Base-by-base conservation (phyloP, 208 protist species). In the Crithidia expoeki region DNA sequence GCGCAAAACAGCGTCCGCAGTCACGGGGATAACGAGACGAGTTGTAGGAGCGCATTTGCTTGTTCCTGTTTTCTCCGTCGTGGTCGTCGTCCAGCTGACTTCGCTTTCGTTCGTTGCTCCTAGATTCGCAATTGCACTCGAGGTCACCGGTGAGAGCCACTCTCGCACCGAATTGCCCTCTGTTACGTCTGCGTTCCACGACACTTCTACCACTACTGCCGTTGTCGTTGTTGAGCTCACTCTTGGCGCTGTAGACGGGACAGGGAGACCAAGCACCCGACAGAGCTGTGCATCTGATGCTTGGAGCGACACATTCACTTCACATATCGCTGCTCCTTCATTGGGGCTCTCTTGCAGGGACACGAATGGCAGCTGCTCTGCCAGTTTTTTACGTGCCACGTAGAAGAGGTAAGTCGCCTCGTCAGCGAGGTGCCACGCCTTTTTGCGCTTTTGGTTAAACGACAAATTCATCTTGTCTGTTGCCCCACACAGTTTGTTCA, bases 401-500 rank as follows among this genome's bases (percentile, higher is more conserved):
- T 70, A 76, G 36, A 76, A 76, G 33, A 68, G 21, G 28, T 69
- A 60, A n/a, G 71, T 76, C 7, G 56, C 71, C 47, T 76, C 71
- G 63, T 76, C 71, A 0, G 62, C 36, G 16, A 76, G 46, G n/a
- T 46, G 44, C 71, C 71, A 76, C 30, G 71, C 71, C 47, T 16
- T 40, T 27, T 70, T 76, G 46, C 63, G 52, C 56, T 76, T 76
- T 32, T 70, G 62, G 25, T 76, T 62, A 36, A 65, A 76, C 46
- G 71, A 76, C 34, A 62, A 47, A 16, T 27, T 47, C 27, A 81
- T 52, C 52, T 81, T 81, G 49, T 55, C 72, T 7, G 67, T 34
- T 2, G 70, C 42, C 17, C 70, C 75, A 40, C 80, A 85, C 11
- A 85, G 36, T 58, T 81, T 85, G 55, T 32, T 70, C 42, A 81